Conservation (phyloP, 75 land plant genomes). For the Picea sitchensis region DNA sequence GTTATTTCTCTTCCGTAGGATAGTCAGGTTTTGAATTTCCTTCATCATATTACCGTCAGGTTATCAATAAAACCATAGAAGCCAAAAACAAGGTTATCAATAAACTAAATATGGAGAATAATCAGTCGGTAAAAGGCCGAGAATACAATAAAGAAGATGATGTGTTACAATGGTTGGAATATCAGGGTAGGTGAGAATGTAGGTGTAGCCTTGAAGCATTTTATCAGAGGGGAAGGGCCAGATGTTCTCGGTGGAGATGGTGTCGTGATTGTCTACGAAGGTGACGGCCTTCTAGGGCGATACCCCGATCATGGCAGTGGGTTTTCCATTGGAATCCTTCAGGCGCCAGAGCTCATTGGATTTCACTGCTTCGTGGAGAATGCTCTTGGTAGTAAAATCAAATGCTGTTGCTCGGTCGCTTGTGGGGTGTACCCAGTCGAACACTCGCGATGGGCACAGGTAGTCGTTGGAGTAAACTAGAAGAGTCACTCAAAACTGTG, state of each 20-base stretch:
- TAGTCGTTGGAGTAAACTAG: too few relatives aligned
- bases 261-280: constrained; percentile 36
- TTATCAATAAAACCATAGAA: not conserved
- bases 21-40: constrained; percentile 14
- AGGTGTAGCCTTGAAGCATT: constrained; percentile 29
- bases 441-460: too few relatives aligned
- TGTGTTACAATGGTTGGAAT: constrained; percentile 25
- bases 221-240: constrained; percentile 23
- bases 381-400: constrained; percentile 30
- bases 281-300: constrained; percentile 30
- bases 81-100: too few relatives aligned
- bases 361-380: constrained; percentile 22
- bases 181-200: constrained; percentile 38
- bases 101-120: not conserved
- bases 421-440: constrained; percentile 32
- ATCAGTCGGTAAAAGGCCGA: too few relatives aligned
- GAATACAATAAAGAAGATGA: not conserved
- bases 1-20: constrained; percentile 25
- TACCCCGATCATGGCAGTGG: constrained; percentile 22
- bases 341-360: constrained; percentile 23
- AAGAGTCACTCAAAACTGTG: too few relatives aligned
- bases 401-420: constrained; percentile 21
- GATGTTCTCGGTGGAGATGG: constrained; percentile 22
- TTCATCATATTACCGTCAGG: constrained; percentile 30
- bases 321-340: constrained; percentile 22